A percentile compares a stretch with the other conserved stretches of the same genome.
Conservation (phyloP, 768 basidiomycete species). For the Fomitopsis pulvina region DNA sequence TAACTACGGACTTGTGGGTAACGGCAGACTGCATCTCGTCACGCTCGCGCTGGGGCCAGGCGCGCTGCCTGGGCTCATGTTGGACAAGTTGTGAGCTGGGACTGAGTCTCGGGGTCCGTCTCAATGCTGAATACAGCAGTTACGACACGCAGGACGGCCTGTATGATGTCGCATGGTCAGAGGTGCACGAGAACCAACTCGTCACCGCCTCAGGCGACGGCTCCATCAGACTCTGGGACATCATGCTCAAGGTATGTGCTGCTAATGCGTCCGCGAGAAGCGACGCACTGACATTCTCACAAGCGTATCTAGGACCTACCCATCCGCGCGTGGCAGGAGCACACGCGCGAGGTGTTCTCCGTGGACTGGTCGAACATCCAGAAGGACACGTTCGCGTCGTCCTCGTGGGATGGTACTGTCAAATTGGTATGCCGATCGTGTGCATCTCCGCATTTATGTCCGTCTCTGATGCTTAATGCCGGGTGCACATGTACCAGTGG, state of each 20-base stretch:
- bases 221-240: slow-evolving; percentile 85
- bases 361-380: slow-evolving; percentile 95
- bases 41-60: slow-evolving; percentile 44
- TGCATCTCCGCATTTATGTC: not conserved
- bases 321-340: slow-evolving; percentile 90
- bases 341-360: slow-evolving; percentile 86
- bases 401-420: slow-evolving; percentile 88
- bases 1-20: slow-evolving; percentile 94
- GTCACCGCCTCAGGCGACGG: slow-evolving; percentile 88
- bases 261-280: not conserved
- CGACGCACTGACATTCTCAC: slow-evolving; percentile 17
- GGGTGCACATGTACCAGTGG: no score
- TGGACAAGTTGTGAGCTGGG: slow-evolving; percentile 64
- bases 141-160: slow-evolving; percentile 88
- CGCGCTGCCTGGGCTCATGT: slow-evolving; percentile 35
- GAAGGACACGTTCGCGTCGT: slow-evolving; percentile 81
- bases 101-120: not conserved
- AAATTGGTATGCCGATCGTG: slow-evolving; percentile 62
- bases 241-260: slow-evolving; percentile 65
- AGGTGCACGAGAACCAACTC: slow-evolving; percentile 90
- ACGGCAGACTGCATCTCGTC: slow-evolving; percentile 77
- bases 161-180: slow-evolving; percentile 93
- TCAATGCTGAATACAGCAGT: slow-evolving; percentile 43
- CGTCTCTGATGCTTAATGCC: not conserved
- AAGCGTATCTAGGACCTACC: slow-evolving; percentile 66